Conservation (phyloP, 345 rosid species). For the Conringia planisiliqua region DNA sequence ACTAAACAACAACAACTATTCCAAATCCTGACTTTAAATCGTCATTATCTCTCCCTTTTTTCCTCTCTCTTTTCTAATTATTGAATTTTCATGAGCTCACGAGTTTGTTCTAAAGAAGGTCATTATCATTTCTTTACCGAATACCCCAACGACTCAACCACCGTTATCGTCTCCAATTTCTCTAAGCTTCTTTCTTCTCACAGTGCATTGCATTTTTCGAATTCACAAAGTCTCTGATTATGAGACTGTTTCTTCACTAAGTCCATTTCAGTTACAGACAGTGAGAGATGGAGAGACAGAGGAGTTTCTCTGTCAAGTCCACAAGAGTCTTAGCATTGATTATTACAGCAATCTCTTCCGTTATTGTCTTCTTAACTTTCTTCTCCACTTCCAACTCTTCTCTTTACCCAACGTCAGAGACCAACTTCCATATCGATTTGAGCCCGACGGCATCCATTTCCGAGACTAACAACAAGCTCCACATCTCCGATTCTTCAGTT, state of each 20-base stretch:
- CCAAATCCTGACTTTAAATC: constrained; percentile 13
- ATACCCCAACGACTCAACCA: constrained; percentile 22
- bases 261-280: neutral
- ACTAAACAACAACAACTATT: neutral
- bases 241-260: neutral
- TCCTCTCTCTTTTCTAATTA: constrained; percentile 4
- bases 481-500: constrained; percentile 32
- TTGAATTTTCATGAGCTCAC: constrained; percentile 23
- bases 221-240: neutral
- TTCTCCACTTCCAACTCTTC: constrained; percentile 57
- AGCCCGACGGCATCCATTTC: constrained; percentile 14
- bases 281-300: constrained; percentile 67
- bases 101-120: constrained; percentile 16
- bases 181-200: neutral
- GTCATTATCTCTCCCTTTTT: constrained; percentile 14
- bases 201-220: neutral
- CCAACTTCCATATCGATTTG: constrained; percentile 23
- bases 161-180: constrained; percentile 7
- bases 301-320: constrained; percentile 71
- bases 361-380: constrained; percentile 50
- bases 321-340: constrained; percentile 50
- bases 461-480: neutral
- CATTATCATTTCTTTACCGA: constrained; percentile 21
- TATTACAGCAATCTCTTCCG: constrained; percentile 49
- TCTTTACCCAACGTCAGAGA: neutral